Base-by-base conservation (phyloP, 2,329 filamentous ascomycete genomes). In the Phoma sp. region DNA sequence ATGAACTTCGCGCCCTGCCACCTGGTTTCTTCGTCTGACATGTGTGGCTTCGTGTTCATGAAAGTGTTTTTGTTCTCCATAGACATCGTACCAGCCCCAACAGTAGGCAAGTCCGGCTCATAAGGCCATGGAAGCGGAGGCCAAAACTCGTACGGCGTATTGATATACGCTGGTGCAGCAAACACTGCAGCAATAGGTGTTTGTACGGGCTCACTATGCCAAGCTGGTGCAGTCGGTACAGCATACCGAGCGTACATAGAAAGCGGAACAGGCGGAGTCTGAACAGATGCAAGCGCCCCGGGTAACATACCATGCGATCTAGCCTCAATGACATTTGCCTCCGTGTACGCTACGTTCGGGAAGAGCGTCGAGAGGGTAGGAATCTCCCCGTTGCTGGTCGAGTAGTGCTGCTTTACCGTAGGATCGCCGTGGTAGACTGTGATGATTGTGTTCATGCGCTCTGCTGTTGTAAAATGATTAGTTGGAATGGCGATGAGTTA, bases 1-100 rank as follows among this genome's bases (percentile, higher is more conserved):
- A 51, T 25, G 25, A 24, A 51, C 15, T 44, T 43, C 10, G 33
- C 39, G 21, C 48, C 48, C 9, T 38, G 40, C 48, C 48, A 51
- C 7, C 8, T n/a, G 2, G 32, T 31, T 15, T 51, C 48, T 6
- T 51, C 25, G 8, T 33, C 40, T 24, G 39, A 37, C 19, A 44
- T 22, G 8, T 38, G 37, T 9, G 48, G 39, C 15, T 37, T 27
- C 13, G 24, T 51, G 4, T 25, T 25, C 7, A 49, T 3, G 38
- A 49, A 43, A 5, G 6, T 35, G 10, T 21, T 4, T 40, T 40
- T 13, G 12, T 27, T 13, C 15, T 9, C 8, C 15, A 27, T 6
- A 12, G n/a, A 22, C n/a, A 37, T 37, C 10, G 17, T 5, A 9
- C 35, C 35, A 10, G 17, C 17, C 12, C 17, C 19, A 37, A 37